phyloP scores from a whole-genome alignment of 768 basidiomycete species.

The Tylopilus plumbeoviolaceoides region DNA sequence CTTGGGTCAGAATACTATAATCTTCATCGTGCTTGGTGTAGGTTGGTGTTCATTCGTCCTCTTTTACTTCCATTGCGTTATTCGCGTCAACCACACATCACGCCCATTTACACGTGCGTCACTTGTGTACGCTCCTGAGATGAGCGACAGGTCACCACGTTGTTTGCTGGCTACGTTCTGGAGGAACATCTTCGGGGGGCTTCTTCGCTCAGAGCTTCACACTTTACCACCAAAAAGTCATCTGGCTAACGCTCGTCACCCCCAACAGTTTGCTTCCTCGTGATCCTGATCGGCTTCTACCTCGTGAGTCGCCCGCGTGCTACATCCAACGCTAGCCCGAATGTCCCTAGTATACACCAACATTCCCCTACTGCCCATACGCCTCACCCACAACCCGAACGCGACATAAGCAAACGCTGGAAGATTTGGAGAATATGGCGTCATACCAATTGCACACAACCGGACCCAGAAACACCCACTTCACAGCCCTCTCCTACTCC shows the following conservation, averaged over 20 bases:
- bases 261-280: constrained; percentile 19
- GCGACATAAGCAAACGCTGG: constrained; percentile 9
- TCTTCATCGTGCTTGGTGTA: constrained; percentile 25
- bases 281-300: constrained; percentile 27
- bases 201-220: not conserved
- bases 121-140: not conserved
- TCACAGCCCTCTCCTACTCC: not conserved
- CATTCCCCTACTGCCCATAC: constrained; percentile 2
- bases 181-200: not conserved
- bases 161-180: not conserved
- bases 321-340: constrained; percentile 1
- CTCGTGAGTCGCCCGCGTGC: constrained; percentile 19
- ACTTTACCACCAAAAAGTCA: not conserved
- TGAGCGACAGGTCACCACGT: not conserved
- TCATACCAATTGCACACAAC: not conserved
- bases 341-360: not conserved
- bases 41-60: constrained; percentile 15
- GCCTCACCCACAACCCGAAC: not conserved
- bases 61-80: not conserved
- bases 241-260: constrained; percentile 11
- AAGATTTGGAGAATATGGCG: constrained; percentile 17
- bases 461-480: not conserved
- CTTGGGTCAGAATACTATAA: constrained; percentile 14
- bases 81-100: not conserved
- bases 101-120: not conserved